phyloP scores from a whole-genome alignment of 768 basidiomycete species.

The Hypholoma fasciculare region DNA sequence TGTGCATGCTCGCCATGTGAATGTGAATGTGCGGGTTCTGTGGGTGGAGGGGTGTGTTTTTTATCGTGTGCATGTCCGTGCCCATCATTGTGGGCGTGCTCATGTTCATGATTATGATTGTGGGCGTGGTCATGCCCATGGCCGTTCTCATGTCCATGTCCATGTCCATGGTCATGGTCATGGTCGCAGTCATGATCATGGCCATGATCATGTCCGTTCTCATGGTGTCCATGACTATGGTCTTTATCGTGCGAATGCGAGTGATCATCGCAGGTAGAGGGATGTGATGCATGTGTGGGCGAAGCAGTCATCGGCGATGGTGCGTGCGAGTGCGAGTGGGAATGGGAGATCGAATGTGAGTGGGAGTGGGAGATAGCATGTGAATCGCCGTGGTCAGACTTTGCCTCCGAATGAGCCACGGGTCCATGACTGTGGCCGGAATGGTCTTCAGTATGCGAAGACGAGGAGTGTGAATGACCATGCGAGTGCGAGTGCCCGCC shows the following conservation, averaged over 20 bases:
- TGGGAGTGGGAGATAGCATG: conserved; percentile 26
- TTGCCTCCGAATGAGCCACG: conserved; percentile 8
- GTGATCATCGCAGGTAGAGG: conserved; percentile 15
- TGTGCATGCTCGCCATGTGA: conserved; percentile 25
- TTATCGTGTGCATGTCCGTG: conserved; percentile 18
- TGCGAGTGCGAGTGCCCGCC: conserved; percentile 57
- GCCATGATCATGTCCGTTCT: conserved; percentile 16
- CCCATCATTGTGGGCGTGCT: conserved; percentile 3
- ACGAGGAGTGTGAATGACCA: conserved; percentile 46
- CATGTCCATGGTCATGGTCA: conserved; percentile 9
- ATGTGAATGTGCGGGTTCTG: conserved; percentile 68
- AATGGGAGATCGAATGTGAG: conserved; percentile 24
- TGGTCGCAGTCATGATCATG: not conserved
- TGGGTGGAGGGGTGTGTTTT: conserved; percentile 41
- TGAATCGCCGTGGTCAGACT: conserved; percentile 8
- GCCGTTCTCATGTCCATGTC: conserved; percentile 6
- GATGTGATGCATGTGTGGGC: conserved; percentile 16
- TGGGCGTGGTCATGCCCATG: conserved; percentile 9
- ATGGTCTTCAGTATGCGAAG: conserved; percentile 20
- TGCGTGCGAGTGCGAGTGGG: conserved; percentile 24
- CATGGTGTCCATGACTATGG: conserved; percentile 7
- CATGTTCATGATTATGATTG: conserved; percentile 17
- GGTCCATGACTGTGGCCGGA: conserved; percentile 34
- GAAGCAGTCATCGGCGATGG: conserved; percentile 20
- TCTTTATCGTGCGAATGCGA: conserved; percentile 27